These are phyloP conservation scores for Leptomonas seymouri DNA, from an alignment of 208 protist genomes.

Conservation along the genomic window DNA sequence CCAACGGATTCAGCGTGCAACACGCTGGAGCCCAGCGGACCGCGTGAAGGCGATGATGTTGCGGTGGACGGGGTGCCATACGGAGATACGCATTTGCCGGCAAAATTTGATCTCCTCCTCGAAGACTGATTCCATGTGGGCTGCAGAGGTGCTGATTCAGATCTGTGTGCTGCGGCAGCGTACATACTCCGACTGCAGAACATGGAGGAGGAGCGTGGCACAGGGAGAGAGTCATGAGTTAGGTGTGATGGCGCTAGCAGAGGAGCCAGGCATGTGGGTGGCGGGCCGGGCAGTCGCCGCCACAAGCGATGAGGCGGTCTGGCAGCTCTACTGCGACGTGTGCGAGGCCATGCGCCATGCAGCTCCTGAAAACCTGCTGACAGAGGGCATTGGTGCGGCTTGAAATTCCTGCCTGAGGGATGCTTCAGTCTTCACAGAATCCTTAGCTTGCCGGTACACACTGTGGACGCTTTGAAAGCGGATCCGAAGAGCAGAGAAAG, in stretches of 20 bases:
- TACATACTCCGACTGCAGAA: not conserved
- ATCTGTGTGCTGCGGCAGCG: not conserved
- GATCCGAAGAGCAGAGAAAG: too few relatives aligned
- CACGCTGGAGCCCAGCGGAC: constrained; percentile 9
- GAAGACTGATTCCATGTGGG: constrained; percentile 1
- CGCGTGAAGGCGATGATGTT: constrained; percentile 13
- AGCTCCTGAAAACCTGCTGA: not conserved
- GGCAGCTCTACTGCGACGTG: constrained; percentile 12
- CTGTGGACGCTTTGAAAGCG: too few relatives aligned
- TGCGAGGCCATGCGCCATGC: constrained; percentile 11
- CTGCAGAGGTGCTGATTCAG: constrained; percentile 18
- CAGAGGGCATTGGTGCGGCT: not conserved
- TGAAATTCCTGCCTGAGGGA: not conserved
- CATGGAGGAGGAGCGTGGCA: not conserved
- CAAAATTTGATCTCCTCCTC: not conserved
- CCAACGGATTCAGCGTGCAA: not conserved
- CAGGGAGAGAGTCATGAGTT: not conserved
- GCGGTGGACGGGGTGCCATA: constrained; percentile 22
- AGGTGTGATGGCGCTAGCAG: not conserved
- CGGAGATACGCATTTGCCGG: constrained; percentile 14
- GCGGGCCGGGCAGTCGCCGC: constrained; percentile 1
- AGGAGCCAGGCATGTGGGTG: constrained; percentile 22
- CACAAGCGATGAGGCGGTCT: constrained; percentile 20
- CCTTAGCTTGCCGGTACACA: too few relatives aligned
- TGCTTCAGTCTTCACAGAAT: too few relatives aligned